These are phyloP conservation scores for Trichoderma endophyticum DNA, from an alignment of 2,329 filamentous ascomycete genomes.

Conservation along the genomic window DNA sequence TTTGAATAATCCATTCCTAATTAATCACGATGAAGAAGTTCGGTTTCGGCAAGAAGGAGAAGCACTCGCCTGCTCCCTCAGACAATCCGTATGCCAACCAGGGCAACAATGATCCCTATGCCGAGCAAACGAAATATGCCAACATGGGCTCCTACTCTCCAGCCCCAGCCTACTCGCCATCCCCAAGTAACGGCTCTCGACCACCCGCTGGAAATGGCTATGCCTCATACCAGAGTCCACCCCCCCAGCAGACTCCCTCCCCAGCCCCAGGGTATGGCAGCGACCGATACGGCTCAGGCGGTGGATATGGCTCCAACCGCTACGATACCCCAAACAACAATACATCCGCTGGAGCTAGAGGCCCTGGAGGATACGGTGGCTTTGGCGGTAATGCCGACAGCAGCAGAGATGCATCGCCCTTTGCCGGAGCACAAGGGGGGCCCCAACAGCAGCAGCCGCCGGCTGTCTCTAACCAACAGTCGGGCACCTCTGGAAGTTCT, in stretches of 20 bases:
- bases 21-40: conserved; percentile 55
- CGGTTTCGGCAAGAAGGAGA: conserved; percentile 56
- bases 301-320: conserved; percentile 52
- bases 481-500: conserved; percentile 27
- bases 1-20: neutral
- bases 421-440: conserved; percentile 53
- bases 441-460: conserved; percentile 40
- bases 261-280: conserved; percentile 49
- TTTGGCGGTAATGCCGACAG: conserved; percentile 51
- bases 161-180: conserved; percentile 45
- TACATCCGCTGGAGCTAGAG: conserved; percentile 35
- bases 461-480: conserved; percentile 25
- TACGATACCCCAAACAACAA: conserved; percentile 42
- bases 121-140: conserved; percentile 45
- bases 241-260: conserved; percentile 25
- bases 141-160: conserved; percentile 46
- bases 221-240: conserved; percentile 20
- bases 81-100: conserved; percentile 59
- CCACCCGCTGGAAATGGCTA: conserved; percentile 7
- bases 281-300: conserved; percentile 50
- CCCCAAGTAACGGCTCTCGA: conserved; percentile 34
- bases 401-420: conserved; percentile 59
- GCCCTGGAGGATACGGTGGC: conserved; percentile 60
- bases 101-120: conserved; percentile 52
- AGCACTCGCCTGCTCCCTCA: conserved; percentile 38